Conservation (phyloP, 257 asterid genomes). For the Pogostemon cablin region DNA sequence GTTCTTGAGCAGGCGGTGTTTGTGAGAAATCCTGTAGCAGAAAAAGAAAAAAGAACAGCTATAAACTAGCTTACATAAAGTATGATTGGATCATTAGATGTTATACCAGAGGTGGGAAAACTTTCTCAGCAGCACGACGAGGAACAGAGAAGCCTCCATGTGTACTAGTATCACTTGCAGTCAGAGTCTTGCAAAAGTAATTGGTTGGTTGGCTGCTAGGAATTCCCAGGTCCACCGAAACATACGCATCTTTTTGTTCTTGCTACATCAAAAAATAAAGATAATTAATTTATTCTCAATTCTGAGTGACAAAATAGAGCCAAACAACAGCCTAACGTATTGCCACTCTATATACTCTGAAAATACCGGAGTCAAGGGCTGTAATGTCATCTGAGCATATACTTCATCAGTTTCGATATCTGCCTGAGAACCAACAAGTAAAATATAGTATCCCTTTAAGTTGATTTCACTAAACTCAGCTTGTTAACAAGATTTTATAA, state of each 20-base stretch:
- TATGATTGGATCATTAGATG: constrained; percentile 18
- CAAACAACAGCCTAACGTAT: constrained; percentile 10
- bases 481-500: constrained; percentile 17
- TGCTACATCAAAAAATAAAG: constrained; percentile 50
- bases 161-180: constrained; percentile 97
- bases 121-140: constrained; percentile 99
- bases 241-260: constrained; percentile 89
- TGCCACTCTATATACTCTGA: constrained; percentile 13
- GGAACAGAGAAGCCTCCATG: constrained; percentile 99
- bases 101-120: constrained; percentile 90
- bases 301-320: constrained; percentile 11
- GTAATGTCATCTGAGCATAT: constrained; percentile 96
- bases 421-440: constrained; percentile 66
- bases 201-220: constrained; percentile 92
- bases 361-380: constrained; percentile 84
- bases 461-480: constrained; percentile 18
- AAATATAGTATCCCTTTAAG: constrained; percentile 16
- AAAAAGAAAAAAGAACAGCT: constrained; percentile 32
- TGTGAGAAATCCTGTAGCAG: constrained; percentile 81
- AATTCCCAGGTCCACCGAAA: constrained; percentile 86
- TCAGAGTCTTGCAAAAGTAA: constrained; percentile 94
- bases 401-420: constrained; percentile 98
- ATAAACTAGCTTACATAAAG: constrained; percentile 11
- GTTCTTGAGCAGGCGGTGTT: constrained; percentile 97
- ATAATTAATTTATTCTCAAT: constrained; percentile 18